These are phyloP conservation scores for Blepharisma stoltei DNA, from an alignment of 73 alveolate species.

Conservation along the genomic window DNA sequence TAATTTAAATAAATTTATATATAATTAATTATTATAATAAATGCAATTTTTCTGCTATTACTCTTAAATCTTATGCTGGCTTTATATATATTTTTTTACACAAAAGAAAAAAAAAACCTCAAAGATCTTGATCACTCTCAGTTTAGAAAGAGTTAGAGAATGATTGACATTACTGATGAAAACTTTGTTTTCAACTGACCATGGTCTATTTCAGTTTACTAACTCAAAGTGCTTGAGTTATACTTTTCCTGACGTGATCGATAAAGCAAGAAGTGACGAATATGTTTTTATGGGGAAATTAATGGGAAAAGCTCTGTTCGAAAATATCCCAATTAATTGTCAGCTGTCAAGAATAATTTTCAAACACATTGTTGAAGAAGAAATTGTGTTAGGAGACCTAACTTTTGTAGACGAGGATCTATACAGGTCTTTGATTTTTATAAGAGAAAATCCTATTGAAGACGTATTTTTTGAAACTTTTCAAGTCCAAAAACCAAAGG, in stretches of 20 bases:
- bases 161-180: neutral
- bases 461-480: neutral
- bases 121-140: too few species aligned
- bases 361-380: neutral
- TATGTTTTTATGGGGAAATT: neutral
- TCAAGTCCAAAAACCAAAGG: neutral
- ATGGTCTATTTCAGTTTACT: neutral
- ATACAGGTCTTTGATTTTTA: neutral
- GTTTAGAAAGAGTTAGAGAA: too few species aligned
- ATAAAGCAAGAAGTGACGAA: neutral
- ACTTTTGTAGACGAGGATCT: neutral
- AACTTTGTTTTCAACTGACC: neutral
- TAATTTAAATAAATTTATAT: too few species aligned
- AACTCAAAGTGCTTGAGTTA: neutral
- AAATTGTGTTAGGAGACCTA: neutral
- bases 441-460: neutral
- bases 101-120: too few species aligned
- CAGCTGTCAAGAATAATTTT: neutral
- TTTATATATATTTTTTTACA: too few species aligned
- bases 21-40: too few species aligned
- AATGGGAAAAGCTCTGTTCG: conserved; percentile 13
- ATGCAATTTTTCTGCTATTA: too few species aligned
- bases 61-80: too few species aligned
- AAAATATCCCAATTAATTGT: conserved; percentile 21
- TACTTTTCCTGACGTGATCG: neutral